Conservation (phyloP, 2,329 filamentous ascomycete genomes). For the Zymoseptoria brevis region DNA sequence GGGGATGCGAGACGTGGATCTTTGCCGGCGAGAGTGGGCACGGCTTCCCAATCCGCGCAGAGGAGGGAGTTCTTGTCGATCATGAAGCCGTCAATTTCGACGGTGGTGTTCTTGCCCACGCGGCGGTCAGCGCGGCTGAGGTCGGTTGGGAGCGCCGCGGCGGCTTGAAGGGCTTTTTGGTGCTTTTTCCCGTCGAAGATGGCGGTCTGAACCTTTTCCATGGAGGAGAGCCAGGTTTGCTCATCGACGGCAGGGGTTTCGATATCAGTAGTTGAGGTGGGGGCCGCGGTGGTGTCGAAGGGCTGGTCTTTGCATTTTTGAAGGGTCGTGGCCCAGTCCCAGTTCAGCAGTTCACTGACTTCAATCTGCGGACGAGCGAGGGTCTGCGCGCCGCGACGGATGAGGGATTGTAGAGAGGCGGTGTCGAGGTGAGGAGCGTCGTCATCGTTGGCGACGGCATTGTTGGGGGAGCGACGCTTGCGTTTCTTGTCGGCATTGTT, state of each 20-base stretch:
- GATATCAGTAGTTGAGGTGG: conserved; percentile 19
- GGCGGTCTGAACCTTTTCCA: conserved; percentile 50
- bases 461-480: conserved; percentile 19
- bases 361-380: conserved; percentile 47
- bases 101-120: conserved; percentile 49
- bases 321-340: conserved; percentile 49
- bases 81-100: conserved; percentile 49
- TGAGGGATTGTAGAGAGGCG: conserved; percentile 46
- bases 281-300: conserved; percentile 34
- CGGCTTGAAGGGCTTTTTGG: conserved; percentile 33
- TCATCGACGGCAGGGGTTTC: conserved; percentile 38
- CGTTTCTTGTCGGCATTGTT: conserved; percentile 27
- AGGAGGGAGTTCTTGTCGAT: conserved; percentile 50
- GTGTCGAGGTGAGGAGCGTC: conserved; percentile 47
- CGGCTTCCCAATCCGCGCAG: conserved; percentile 49
- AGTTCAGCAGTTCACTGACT: conserved; percentile 49
- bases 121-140: conserved; percentile 41
- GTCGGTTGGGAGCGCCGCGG: conserved; percentile 22
- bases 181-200: conserved; percentile 51
- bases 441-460: conserved; percentile 34
- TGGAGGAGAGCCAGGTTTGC: conserved; percentile 47
- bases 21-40: conserved; percentile 50
- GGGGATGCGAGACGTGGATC: conserved; percentile 45
- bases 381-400: conserved; percentile 48
- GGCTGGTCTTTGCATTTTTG: conserved; percentile 48